Conservation (phyloP, 2,329 filamentous ascomycete genomes). For the Paecilomyces formosus region DNA sequence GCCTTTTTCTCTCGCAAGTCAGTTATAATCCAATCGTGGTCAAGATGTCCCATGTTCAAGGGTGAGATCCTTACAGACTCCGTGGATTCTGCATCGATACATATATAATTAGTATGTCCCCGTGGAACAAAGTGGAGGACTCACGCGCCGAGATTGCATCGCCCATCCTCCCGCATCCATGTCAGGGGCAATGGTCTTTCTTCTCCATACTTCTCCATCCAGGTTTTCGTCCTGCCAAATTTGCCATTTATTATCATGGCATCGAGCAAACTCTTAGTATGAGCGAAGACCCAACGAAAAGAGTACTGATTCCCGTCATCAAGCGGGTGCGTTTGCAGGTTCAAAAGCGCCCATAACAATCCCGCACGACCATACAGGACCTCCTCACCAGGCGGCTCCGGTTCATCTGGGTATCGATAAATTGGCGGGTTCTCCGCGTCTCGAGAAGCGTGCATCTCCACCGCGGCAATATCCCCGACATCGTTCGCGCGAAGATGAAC, state of each 20-base stretch:
- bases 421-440: not conserved
- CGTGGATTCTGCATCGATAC: constrained; percentile 11
- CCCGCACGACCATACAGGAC: constrained; percentile 32
- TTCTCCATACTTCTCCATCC: constrained; percentile 18
- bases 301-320: constrained; percentile 11
- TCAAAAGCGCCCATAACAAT: constrained; percentile 28
- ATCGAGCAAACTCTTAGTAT: constrained; percentile 23
- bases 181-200: constrained; percentile 29
- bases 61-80: constrained; percentile 9
- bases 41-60: not conserved
- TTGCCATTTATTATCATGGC: constrained; percentile 26
- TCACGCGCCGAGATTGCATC: constrained; percentile 32
- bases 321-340: constrained; percentile 20
- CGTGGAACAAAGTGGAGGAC: constrained; percentile 6
- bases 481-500: not conserved
- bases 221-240: constrained; percentile 21
- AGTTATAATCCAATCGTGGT: not conserved
- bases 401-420: not conserved
- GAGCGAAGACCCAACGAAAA: constrained; percentile 17
- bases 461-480: constrained; percentile 17
- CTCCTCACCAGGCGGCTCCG: constrained; percentile 26
- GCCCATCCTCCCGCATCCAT: constrained; percentile 31
- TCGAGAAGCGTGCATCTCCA: constrained; percentile 10
- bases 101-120: not conserved
- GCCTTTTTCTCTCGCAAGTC: constrained; percentile 12